phyloP scores from a whole-genome alignment of 2,329 filamentous ascomycete genomes.

The Aspergillus jensenii region DNA sequence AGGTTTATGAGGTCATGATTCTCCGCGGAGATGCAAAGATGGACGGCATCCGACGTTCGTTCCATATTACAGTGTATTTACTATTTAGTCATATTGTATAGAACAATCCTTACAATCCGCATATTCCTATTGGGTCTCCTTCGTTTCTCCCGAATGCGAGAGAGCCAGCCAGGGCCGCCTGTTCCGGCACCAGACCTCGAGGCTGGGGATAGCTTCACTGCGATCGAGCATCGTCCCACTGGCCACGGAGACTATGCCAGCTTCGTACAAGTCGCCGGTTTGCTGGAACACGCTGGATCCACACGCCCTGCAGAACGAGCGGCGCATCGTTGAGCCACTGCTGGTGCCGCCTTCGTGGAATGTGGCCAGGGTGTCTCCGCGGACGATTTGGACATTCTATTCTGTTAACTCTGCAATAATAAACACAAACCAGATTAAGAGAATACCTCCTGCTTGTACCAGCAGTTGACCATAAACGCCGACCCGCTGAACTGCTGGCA shows the following conservation, averaged over 20 bases:
- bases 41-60: too few species aligned
- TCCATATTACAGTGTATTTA: too few species aligned
- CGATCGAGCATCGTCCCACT: constrained; percentile 16
- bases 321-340: constrained; percentile 12
- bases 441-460: neutral
- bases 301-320: constrained; percentile 22
- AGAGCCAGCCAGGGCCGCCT: constrained; percentile 6
- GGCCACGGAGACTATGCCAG: constrained; percentile 5
- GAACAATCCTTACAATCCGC: too few species aligned
- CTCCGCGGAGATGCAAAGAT: too few species aligned
- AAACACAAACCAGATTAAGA: too few species aligned
- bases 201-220: neutral
- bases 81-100: too few species aligned
- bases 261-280: neutral
- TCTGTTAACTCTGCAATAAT: too few species aligned
- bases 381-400: neutral
- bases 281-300: constrained; percentile 16
- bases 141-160: neutral
- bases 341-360: constrained; percentile 15
- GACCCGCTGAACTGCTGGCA: constrained; percentile 25
- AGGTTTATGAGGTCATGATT: too few species aligned
- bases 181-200: constrained; percentile 7
- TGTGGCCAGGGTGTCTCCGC: constrained; percentile 15
- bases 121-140: constrained; percentile 2
- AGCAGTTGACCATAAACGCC: constrained; percentile 22